A percentile compares a stretch with the other conserved stretches of the same genome.
These are phyloP conservation scores for Lepiota brunneoincarnata DNA, from an alignment of 768 basidiomycete species.

Conservation along the genomic window DNA sequence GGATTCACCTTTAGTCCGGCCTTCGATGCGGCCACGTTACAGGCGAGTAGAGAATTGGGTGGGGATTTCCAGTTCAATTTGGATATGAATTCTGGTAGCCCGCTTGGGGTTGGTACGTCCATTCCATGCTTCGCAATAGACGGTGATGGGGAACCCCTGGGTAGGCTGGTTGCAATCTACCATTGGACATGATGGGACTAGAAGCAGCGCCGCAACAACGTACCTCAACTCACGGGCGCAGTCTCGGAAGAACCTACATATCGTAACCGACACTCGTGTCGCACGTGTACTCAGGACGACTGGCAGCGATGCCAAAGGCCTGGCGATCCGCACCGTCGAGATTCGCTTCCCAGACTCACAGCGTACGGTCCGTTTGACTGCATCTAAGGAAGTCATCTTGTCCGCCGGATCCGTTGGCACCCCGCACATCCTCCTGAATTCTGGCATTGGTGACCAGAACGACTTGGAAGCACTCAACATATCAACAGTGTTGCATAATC, in stretches of 20 bases:
- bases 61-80: slow-evolving; percentile 12
- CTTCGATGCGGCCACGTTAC: slow-evolving; percentile 24
- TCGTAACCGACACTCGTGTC: slow-evolving; percentile 9
- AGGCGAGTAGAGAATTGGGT: slow-evolving; percentile 26
- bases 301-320: neutral
- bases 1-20: slow-evolving; percentile 18
- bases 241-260: slow-evolving; percentile 6
- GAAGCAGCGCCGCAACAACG: slow-evolving; percentile 13
- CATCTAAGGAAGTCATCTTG: slow-evolving; percentile 13
- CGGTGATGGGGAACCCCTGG: neutral
- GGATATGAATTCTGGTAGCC: slow-evolving; percentile 13
- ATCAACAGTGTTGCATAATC: slow-evolving; percentile 44
- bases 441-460: slow-evolving; percentile 13
- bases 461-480: slow-evolving; percentile 4
- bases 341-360: neutral
- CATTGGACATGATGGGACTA: slow-evolving; percentile 12
- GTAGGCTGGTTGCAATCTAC: slow-evolving; percentile 11
- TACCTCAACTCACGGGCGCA: slow-evolving; percentile 4
- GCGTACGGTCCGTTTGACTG: slow-evolving; percentile 1
- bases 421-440: slow-evolving; percentile 15
- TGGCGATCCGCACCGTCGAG: slow-evolving; percentile 10
- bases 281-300: slow-evolving; percentile 4
- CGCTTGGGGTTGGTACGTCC: slow-evolving; percentile 11
- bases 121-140: neutral
- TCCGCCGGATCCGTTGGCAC: slow-evolving; percentile 12